These are phyloP conservation scores for Hygrocybe coccinea DNA, from an alignment of 768 basidiomycete species.

Conservation along the genomic window DNA sequence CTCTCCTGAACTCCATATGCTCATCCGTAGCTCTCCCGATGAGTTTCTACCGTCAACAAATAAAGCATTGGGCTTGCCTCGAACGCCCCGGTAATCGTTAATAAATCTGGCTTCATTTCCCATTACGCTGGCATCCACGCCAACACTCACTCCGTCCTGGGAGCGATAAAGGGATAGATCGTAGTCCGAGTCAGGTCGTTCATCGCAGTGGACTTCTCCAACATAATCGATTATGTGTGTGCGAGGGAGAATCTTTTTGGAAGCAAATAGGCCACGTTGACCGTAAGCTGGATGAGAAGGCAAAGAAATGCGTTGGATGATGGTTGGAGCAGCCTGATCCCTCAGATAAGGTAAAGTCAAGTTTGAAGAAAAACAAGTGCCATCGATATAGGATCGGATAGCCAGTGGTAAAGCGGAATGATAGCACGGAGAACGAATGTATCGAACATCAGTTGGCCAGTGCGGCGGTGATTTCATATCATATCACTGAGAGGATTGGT, in stretches of 20 bases:
- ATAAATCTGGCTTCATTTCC: slow-evolving; percentile 89
- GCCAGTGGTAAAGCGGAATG: slow-evolving; percentile 52
- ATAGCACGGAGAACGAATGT: slow-evolving; percentile 47
- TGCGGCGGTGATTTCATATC: slow-evolving; percentile 16
- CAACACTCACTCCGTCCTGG: slow-evolving; percentile 55
- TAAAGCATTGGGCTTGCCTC: slow-evolving; percentile 59
- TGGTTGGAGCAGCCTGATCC: slow-evolving; percentile 37
- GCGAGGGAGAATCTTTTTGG: slow-evolving; percentile 59
- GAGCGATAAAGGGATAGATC: slow-evolving; percentile 76
- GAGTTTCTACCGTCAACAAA: slow-evolving; percentile 55
- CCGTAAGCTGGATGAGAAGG: slow-evolving; percentile 69
- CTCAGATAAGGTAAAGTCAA: slow-evolving; percentile 8
- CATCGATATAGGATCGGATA: slow-evolving; percentile 38
- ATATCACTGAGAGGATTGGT: background rate
- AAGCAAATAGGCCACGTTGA: slow-evolving; percentile 78
- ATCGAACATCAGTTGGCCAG: slow-evolving; percentile 50
- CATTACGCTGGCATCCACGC: slow-evolving; percentile 66
- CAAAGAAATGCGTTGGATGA: slow-evolving; percentile 54
- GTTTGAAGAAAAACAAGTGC: slow-evolving; percentile 13
- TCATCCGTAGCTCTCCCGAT: slow-evolving; percentile 67
- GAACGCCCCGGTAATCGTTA: slow-evolving; percentile 87
- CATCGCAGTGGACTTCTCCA: slow-evolving; percentile 77
- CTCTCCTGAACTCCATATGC: slow-evolving; percentile 60
- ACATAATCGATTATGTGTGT: slow-evolving; percentile 75
- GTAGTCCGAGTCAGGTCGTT: slow-evolving; percentile 72